A percentile compares a stretch with the other conserved stretches of the same genome.
These are phyloP conservation scores for Ceratobasidium sp. DNA, from an alignment of 1,284 basidiomycete genomes.

Conservation along the genomic window DNA sequence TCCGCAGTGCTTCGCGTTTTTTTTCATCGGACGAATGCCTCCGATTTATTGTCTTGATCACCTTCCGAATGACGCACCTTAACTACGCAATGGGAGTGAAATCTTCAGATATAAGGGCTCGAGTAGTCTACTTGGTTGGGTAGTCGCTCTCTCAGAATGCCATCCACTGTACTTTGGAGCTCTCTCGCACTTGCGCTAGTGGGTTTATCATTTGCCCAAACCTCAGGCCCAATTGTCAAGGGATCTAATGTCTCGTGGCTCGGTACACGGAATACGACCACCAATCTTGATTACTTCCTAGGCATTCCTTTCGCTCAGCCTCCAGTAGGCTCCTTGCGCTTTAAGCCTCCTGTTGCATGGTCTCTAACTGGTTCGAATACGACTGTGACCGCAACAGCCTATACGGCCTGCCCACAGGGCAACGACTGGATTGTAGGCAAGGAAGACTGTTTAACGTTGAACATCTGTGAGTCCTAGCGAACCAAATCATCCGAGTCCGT, in stretches of 20 bases:
- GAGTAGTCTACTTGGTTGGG: too few relatives aligned
- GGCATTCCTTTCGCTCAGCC: conserved; percentile 39
- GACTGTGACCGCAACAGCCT: conserved; percentile 29
- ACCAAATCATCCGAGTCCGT: conserved; percentile 39
- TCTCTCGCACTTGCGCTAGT: not conserved
- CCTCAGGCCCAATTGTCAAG: not conserved
- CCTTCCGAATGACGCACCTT: too few relatives aligned
- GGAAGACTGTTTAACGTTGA: conserved; percentile 54
- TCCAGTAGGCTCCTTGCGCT: conserved; percentile 35
- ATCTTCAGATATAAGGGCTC: too few relatives aligned
- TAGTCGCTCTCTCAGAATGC: not conserved
- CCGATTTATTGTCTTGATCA: too few relatives aligned
- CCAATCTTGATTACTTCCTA: conserved; percentile 33
- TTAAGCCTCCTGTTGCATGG: conserved; percentile 63
- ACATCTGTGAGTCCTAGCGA: conserved; percentile 47
- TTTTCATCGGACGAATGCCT: too few relatives aligned
- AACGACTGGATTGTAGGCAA: conserved; percentile 27
- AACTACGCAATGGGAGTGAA: too few relatives aligned
- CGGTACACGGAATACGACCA: not conserved
- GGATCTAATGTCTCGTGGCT: conserved; percentile 7
- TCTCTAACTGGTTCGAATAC: conserved; percentile 40
- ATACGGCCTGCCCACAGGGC: conserved; percentile 23
- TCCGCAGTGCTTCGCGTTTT: too few relatives aligned
- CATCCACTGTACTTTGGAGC: not conserved
- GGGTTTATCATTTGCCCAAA: not conserved